A percentile compares a stretch with the other conserved stretches of the same genome.
These are phyloP conservation scores for Neofusicoccum kwambonambiense DNA, from an alignment of 2,329 filamentous ascomycete species.

Conservation along the genomic window DNA sequence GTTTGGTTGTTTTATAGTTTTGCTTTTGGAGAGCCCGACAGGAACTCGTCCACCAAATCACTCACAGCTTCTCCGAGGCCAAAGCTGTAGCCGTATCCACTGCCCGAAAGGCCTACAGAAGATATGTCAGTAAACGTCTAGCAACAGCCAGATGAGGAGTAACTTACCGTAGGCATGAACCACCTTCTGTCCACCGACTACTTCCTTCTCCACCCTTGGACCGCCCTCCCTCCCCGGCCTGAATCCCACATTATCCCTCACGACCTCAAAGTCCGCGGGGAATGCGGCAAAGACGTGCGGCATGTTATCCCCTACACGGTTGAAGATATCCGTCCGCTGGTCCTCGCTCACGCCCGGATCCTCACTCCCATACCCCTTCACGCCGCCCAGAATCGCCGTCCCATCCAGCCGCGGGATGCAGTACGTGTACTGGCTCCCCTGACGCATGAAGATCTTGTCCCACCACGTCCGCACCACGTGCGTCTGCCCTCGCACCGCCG, in stretches of 20 bases:
- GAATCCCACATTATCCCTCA: conserved; percentile 29
- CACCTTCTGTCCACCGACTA: conserved; percentile 30
- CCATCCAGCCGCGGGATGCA: conserved; percentile 26
- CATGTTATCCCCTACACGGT: conserved; percentile 24
- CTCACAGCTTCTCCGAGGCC: conserved; percentile 22
- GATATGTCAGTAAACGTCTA: neutral
- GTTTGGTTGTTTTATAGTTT: neutral
- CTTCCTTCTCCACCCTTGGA: conserved; percentile 29
- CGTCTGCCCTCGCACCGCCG: conserved; percentile 27
- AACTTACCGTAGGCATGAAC: conserved; percentile 30
- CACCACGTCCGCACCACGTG: conserved; percentile 25
- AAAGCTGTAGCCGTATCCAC: conserved; percentile 31
- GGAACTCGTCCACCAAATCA: conserved; percentile 19
- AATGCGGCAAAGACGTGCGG: conserved; percentile 23
- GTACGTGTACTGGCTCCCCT: conserved; percentile 28
- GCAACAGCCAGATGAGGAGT: too few species aligned
- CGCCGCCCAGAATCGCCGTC: conserved; percentile 27
- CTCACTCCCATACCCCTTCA: conserved; percentile 22
- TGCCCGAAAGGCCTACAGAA: conserved; percentile 21
- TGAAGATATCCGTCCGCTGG: conserved; percentile 22
- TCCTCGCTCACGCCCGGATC: conserved; percentile 17
- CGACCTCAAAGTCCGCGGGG: conserved; percentile 23
- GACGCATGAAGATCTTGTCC: conserved; percentile 25
- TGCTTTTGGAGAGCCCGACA: neutral
- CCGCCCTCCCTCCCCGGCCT: conserved; percentile 24